These are phyloP conservation scores for Thalassiosira mediterranea DNA, from an alignment of 352 stramenopile genomes.

Conservation along the genomic window DNA sequence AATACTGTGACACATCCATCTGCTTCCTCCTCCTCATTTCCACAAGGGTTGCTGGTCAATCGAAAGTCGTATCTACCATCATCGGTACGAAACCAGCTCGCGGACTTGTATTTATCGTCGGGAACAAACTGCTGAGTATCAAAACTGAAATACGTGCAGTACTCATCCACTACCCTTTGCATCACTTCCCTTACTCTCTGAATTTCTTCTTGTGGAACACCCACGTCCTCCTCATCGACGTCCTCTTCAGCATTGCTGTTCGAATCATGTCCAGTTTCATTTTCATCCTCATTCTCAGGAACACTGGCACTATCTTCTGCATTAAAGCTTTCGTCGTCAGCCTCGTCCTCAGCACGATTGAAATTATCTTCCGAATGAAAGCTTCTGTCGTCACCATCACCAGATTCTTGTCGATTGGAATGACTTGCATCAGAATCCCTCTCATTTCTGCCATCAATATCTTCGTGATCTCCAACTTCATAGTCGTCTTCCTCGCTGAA, in stretches of 20 bases:
- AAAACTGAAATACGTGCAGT: conserved; percentile 2
- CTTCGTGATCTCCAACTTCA: neutral
- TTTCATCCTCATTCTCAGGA: neutral
- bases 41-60: neutral
- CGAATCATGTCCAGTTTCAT: neutral
- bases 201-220: neutral
- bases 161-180: too few species aligned
- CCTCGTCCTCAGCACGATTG: neutral
- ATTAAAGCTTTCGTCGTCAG: neutral
- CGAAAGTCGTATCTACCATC: conserved; percentile 3
- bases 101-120: conserved; percentile 12
- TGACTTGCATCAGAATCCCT: too few species aligned
- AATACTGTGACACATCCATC: conserved; percentile 12
- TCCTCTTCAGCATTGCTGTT: neutral
- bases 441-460: too few species aligned
- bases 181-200: neutral
- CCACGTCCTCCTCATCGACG: neutral
- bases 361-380: too few species aligned
- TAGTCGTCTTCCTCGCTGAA: neutral
- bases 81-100: conserved; percentile 8
- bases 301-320: neutral
- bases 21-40: neutral
- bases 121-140: neutral
- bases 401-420: too few species aligned
- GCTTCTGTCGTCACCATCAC: too few species aligned